These are phyloP conservation scores for Kodamaea suecica DNA, from an alignment of 1,139 yeast genomes.

Conservation along the genomic window DNA sequence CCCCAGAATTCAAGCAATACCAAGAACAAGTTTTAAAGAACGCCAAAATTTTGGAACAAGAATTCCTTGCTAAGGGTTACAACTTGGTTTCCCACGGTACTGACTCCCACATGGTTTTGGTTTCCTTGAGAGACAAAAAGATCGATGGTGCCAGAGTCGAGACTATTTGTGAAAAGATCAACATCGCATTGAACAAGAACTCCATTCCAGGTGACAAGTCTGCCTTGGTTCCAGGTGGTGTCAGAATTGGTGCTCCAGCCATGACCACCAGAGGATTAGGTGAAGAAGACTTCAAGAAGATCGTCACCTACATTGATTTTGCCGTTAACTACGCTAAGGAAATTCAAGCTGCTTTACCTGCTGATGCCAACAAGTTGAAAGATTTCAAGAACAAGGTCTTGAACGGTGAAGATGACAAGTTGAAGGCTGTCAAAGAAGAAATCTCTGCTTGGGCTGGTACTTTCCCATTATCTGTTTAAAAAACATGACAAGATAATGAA, in stretches of 20 bases:
- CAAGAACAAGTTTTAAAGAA: conserved; percentile 86
- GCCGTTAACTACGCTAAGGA: conserved; percentile 78
- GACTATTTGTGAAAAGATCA: conserved; percentile 88
- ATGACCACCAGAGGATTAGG: conserved; percentile 97
- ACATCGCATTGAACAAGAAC: conserved; percentile 95
- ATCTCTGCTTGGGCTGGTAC: conserved; percentile 88
- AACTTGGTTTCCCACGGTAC: conserved; percentile 90
- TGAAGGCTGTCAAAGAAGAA: conserved; percentile 68
- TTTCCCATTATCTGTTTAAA: conserved; percentile 82
- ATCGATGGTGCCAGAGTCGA: conserved; percentile 98
- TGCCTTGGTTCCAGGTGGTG: conserved; percentile 97
- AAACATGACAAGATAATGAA: background rate
- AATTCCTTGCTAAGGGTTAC: conserved; percentile 70
- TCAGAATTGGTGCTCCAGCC: conserved; percentile 98
- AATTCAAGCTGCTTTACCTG: conserved; percentile 72
- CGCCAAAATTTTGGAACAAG: conserved; percentile 79
- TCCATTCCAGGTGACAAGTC: conserved; percentile 98
- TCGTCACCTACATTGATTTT: conserved; percentile 78
- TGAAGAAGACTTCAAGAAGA: conserved; percentile 78
- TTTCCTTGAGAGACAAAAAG: conserved; percentile 82
- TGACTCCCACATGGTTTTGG: conserved; percentile 93
- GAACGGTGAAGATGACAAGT: conserved; percentile 61
- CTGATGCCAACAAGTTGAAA: conserved; percentile 87
- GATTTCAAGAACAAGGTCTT: conserved; percentile 85
- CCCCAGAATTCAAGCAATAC: conserved; percentile 89